Base-by-base conservation (phyloP, 2,329 filamentous ascomycete species). In the Pyrenophora graminea region DNA sequence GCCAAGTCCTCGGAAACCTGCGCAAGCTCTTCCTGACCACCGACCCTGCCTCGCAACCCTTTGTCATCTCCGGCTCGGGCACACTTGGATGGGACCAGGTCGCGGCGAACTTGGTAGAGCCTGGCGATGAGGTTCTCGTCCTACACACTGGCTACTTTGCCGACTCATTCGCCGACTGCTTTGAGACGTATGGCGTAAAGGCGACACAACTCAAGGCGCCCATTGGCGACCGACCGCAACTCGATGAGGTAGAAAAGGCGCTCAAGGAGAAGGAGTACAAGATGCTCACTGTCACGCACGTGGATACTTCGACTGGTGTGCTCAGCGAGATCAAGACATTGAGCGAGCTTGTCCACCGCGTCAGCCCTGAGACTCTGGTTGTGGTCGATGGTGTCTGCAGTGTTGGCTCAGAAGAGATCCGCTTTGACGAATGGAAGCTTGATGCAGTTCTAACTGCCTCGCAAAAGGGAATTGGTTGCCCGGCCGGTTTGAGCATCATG, bases 71-170 rank as follows among this genome's bases (percentile, higher is more conserved):
- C 61, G 94, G 94, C 57, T 97, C 92, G 45, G 94, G 94, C 51
- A 99, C 94, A 17, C 82, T 99, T 6, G 94, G 94, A 55, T 99
- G 94, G 94, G 94, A 99, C 72, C 79, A 97, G 52, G 91, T 97
- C 39, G 88, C 91, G n/a, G 88, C 91, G 64, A 99, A 97, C 79
- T 79, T 99, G 57, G 82, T 90, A 55, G 93, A 99, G 79, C 83
- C 86, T 43, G 92, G 90, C 53, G 94, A 99, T 70, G 85, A 96
- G 52, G 94, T 89, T 19, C 83, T 99, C 34, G 92, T 99, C 47
- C 84, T 99, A 15, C 92, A 96, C 79, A 95, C 91, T 36, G 94
- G 94, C 61, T 99, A 99, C 83, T 99, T 99, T 71, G 92, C 89
- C 62, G 92, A 97, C 74, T 91, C 88, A 51, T 97, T 99, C 71